Evolutionary conservation across 345 rosid species (phyloP).

Genomic region (Pugionium dolabratum): DNA sequence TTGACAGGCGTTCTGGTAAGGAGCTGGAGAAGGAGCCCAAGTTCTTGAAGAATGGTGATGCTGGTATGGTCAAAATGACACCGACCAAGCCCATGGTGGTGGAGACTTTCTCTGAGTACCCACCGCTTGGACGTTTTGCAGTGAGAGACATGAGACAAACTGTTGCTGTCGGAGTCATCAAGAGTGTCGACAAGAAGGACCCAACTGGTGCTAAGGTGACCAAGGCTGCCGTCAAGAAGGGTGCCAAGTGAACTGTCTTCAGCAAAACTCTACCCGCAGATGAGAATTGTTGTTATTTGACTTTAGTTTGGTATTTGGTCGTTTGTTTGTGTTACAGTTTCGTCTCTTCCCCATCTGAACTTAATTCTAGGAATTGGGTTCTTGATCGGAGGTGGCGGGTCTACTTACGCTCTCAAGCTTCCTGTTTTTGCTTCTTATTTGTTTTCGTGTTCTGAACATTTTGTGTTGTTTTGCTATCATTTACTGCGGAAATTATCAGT

Average conservation of each 20-base stretch:
- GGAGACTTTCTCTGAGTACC: slow-evolving; percentile 74
- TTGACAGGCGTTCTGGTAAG: slow-evolving; percentile 66
- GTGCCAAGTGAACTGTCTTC: slow-evolving; percentile 52
- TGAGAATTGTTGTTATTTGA: not conserved
- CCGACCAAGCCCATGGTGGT: slow-evolving; percentile 93
- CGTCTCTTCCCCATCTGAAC: slow-evolving; percentile 11
- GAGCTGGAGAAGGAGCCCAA: slow-evolving; percentile 83
- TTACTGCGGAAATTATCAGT: too few relatives aligned
- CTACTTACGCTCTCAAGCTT: not conserved
- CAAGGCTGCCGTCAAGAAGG: slow-evolving; percentile 82
- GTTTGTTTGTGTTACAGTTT: not conserved
- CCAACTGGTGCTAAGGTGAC: slow-evolving; percentile 76
- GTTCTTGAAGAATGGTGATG: slow-evolving; percentile 82
- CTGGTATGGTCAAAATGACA: slow-evolving; percentile 79
- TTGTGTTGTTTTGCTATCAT: not conserved
- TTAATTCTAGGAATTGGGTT: slow-evolving; percentile 32
- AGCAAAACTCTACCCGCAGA: not conserved
- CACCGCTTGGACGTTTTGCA: slow-evolving; percentile 81
- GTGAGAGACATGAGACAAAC: slow-evolving; percentile 93
- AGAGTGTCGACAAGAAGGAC: slow-evolving; percentile 82
- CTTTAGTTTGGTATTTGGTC: not conserved
- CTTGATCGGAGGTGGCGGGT: slow-evolving; percentile 40
- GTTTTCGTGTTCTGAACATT: not conserved
- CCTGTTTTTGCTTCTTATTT: not conserved
- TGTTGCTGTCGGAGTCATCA: slow-evolving; percentile 81